Conservation (phyloP, 768 basidiomycete species). For the Boletus subcaerulescens region DNA sequence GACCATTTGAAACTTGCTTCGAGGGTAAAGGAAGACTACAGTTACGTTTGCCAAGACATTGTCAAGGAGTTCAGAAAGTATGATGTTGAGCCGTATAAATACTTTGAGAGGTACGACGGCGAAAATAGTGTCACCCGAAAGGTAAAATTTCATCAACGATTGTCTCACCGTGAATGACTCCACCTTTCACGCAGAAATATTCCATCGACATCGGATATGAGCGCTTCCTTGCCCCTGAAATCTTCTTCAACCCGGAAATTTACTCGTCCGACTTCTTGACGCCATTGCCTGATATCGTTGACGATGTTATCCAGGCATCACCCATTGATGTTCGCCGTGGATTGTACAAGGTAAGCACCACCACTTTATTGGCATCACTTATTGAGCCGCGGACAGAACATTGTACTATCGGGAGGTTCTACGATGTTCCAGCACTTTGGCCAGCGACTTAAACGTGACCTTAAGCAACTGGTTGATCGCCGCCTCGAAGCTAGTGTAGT, state of each 20-base stretch:
- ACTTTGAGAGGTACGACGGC: slow-evolving; percentile 91
- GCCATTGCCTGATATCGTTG: slow-evolving; percentile 93
- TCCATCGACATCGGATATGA: slow-evolving; percentile 94
- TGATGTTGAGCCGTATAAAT: slow-evolving; percentile 92
- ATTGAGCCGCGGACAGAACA: slow-evolving; percentile 60
- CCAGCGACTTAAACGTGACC: slow-evolving; percentile 91
- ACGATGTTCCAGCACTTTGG: slow-evolving; percentile 99
- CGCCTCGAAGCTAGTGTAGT: slow-evolving; percentile 75
- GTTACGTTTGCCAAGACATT: slow-evolving; percentile 98
- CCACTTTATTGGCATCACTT: background rate
- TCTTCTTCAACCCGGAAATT: slow-evolving; percentile 99
- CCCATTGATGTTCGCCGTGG: slow-evolving; percentile 97
- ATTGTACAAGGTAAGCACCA: slow-evolving; percentile 76
- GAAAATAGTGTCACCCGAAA: slow-evolving; percentile 91
- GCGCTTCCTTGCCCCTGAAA: slow-evolving; percentile 97
- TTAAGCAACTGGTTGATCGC: slow-evolving; percentile 91
- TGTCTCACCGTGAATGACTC: slow-evolving; percentile 2
- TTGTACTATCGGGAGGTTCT: slow-evolving; percentile 93
- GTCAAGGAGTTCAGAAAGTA: slow-evolving; percentile 99
- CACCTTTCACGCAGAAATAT: slow-evolving; percentile 67
- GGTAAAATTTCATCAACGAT: slow-evolving; percentile 42
- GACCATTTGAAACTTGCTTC: slow-evolving; percentile 90
- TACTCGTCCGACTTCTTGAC: slow-evolving; percentile 97
- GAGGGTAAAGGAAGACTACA: slow-evolving; percentile 97
- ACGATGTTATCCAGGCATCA: slow-evolving; percentile 91